These are phyloP conservation scores for Sphaerosporella brunnea DNA, from an alignment of 495 filamentous ascomycete species.

Conservation along the genomic window DNA sequence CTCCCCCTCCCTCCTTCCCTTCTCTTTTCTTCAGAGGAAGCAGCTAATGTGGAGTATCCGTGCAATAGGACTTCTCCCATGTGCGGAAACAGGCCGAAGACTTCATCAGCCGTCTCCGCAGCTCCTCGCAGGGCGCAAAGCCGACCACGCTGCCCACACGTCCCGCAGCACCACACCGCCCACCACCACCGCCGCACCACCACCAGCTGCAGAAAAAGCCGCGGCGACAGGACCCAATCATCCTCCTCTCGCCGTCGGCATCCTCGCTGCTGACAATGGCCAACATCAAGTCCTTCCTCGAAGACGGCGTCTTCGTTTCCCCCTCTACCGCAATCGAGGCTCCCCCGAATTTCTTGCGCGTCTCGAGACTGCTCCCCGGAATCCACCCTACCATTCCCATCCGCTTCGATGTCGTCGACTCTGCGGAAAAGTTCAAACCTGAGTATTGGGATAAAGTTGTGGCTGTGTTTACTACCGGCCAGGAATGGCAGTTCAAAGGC, in stretches of 20 bases:
- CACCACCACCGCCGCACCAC: too few species aligned
- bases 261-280: conserved; percentile 93
- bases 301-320: conserved; percentile 63
- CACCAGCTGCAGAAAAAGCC: too few species aligned
- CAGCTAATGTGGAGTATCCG: too few species aligned
- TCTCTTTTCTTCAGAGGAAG: too few species aligned
- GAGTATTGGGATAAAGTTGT: conserved; percentile 96
- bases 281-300: conserved; percentile 91
- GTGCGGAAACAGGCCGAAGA: conserved; percentile 69
- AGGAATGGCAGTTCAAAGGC: conserved; percentile 95
- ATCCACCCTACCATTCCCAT: conserved; percentile 55
- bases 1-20: not conserved
- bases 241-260: conserved; percentile 93
- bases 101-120: conserved; percentile 52
- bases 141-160: conserved; percentile 27
- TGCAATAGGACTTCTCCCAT: conserved; percentile 88
- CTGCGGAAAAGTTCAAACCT: conserved; percentile 82
- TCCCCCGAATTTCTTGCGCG: conserved; percentile 59
- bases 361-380: conserved; percentile 58
- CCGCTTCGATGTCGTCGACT: conserved; percentile 81
- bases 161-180: conserved; percentile 31
- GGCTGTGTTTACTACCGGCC: conserved; percentile 93
- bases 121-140: conserved; percentile 29
- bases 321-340: conserved; percentile 31
- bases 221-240: conserved; percentile 56